Base-by-base conservation (phyloP, 2,329 filamentous ascomycete species). In the Diaporthe velutina region DNA sequence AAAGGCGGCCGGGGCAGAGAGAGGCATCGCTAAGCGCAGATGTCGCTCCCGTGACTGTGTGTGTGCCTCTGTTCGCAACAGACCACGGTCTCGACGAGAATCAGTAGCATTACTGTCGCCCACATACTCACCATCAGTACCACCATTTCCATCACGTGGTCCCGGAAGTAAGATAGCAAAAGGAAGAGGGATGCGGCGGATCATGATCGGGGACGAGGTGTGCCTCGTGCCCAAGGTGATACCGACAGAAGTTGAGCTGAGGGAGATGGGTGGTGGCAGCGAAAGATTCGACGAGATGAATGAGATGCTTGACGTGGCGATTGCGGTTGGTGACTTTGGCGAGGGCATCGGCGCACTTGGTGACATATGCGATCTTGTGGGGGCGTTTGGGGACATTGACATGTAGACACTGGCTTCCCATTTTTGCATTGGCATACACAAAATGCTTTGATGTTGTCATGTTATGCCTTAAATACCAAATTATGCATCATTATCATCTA, bases 341-440 rank as follows among this genome's bases (percentile, higher is more conserved):
- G 64, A 70, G 52, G 54, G 48, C 22, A 71, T 60, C 48, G 50
- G 58, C 35, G 74, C 71, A 38, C n/a, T 74, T 48, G 28, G 66
- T 6, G 57, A 71, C 7, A 50, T 73, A 19, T 68, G 64, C 28
- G 42, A 52, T 8, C 12, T 67, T 30, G 28, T 73, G 9, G 57
- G 71, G 48, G 42, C 68, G 55, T 50, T 66, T 57, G 45, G 67
- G 58, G 67, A 50, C 19, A 10, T 71, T 45, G 68, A 50, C 9
- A 13, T 55, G 48, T 50, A 35, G 19, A 40, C n/a, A 25, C 30
- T 45, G 12, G 13, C 28, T 22, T 30, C 33, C 9, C 7, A 5
- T 50, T 35, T 66, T 48, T 25, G n/a, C 33, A 33, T 22, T 35
- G 25, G 58, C 35, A 15, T 45, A n/a, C 19, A 66, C 10, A 30